Conservation (phyloP, 192 early-diverging fungal species). For the Bifiguratus adelaidae region DNA sequence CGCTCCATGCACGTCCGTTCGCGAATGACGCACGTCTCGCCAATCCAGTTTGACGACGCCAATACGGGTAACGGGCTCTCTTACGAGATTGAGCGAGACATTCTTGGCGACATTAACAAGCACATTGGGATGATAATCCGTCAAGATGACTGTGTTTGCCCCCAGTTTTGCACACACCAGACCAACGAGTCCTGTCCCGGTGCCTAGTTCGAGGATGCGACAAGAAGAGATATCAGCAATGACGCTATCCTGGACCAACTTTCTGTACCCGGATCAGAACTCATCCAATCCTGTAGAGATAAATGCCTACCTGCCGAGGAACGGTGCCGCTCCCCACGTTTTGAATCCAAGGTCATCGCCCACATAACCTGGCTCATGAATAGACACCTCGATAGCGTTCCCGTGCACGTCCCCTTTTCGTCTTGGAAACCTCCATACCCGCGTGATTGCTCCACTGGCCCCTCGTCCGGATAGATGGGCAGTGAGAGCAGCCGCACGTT, state of each 20-base stretch:
- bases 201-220: slow-evolving; percentile 36
- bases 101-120: slow-evolving; percentile 28
- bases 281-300: too few species aligned
- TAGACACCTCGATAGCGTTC: slow-evolving; percentile 1
- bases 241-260: slow-evolving; percentile 12
- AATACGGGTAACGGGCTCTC: background rate
- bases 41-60: slow-evolving; percentile 32
- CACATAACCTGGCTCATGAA: slow-evolving; percentile 39
- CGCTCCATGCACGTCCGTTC: background rate
- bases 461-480: slow-evolving; percentile 25
- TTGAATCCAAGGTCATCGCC: slow-evolving; percentile 44
- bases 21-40: slow-evolving; percentile 8
- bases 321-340: slow-evolving; percentile 40
- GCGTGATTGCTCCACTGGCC: slow-evolving; percentile 21
- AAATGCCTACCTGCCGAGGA: slow-evolving; percentile 34
- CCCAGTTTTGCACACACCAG: slow-evolving; percentile 30
- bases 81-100: slow-evolving; percentile 13
- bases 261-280: slow-evolving; percentile 1
- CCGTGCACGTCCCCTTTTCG: slow-evolving; percentile 4
- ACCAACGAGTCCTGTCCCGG: slow-evolving; percentile 40
- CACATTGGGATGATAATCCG: slow-evolving; percentile 42
- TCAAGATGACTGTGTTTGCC: slow-evolving; percentile 23
- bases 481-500: slow-evolving; percentile 12
- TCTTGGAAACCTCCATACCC: slow-evolving; percentile 20
- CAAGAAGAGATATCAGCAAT: slow-evolving; percentile 11